Percentiles rank a stretch among this genome's conserved stretches.
Evolutionary conservation across 2,329 filamentous ascomycete genomes (phyloP).

Genomic region (Fusarium nisikadoi): DNA sequence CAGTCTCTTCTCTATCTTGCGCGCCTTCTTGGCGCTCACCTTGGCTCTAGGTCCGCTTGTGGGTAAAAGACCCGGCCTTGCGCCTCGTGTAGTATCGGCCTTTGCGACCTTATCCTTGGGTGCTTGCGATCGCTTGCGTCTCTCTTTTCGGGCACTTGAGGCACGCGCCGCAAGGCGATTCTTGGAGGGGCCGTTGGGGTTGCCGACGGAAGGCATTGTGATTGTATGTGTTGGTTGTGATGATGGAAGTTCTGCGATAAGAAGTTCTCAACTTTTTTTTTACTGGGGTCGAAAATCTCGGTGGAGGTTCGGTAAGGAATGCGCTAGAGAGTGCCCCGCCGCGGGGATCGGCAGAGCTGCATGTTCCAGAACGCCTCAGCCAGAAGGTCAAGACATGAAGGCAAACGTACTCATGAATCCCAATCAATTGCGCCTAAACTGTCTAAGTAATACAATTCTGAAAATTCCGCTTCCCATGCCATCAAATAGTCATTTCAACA

Average conservation of each 20-base stretch:
- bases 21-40: conserved; percentile 65
- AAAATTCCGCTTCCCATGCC: not conserved
- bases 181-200: conserved; percentile 66
- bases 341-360: conserved; percentile 15
- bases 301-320: conserved; percentile 25
- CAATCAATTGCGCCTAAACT: conserved; percentile 7
- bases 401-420: not conserved
- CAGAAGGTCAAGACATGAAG: not conserved
- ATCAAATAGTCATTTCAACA: not conserved
- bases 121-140: conserved; percentile 54
- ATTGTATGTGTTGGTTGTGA: not conserved
- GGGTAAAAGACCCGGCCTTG: conserved; percentile 63
- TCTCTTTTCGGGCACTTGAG: conserved; percentile 56
- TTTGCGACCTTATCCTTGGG: conserved; percentile 54
- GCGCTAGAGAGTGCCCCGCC: conserved; percentile 28
- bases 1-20: conserved; percentile 66
- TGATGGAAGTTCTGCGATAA: conserved; percentile 23
- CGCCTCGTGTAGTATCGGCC: conserved; percentile 60
- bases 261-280: conserved; percentile 31
- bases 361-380: conserved; percentile 23
- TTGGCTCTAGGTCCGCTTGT: conserved; percentile 64
- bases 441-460: conserved; percentile 1
- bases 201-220: conserved; percentile 66
- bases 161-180: conserved; percentile 62
- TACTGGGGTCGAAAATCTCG: conserved; percentile 27